Base-by-base conservation (phyloP, 352 stramenopile genomes). In the Aphanomyces stellatus region DNA sequence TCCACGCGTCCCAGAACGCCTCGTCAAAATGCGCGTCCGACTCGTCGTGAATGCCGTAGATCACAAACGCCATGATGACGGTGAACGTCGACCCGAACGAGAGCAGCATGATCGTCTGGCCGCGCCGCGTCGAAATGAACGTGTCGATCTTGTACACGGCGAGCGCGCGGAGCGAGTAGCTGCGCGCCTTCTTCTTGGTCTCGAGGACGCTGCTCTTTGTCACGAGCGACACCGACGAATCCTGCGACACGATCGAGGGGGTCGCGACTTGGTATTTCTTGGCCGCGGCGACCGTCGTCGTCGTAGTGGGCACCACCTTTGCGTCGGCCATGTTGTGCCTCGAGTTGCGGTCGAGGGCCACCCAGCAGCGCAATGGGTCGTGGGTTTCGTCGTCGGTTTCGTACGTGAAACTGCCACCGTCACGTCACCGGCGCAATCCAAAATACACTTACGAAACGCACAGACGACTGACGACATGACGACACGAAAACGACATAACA, bases 1-100 rank as follows among this genome's bases (percentile, higher is more conserved):
- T 91, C 80, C 79, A 91, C 4, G 79, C 65, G 31, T 88, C 65
- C 82, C 80, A 89, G 3, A 88, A 56, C 27, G 69, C 82, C 53
- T 90, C 77, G 2, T 41, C 13, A 11, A 88, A 84, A 6, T 41
- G n/a, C 13, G 55, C 28, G 8, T 37, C 27, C 4, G n/a, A 22
- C 0, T 37, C 65, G 15, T 73, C 77, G 8, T 78, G 68, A 0
- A 73, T 78, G 0, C 34, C 67, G 19, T 83, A 86, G 22, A 91
- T 53, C 1, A 87, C 62, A 7, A 75, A 74, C 0, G 74, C 79
- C 2, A 77, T 74, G 28, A 80, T 15, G 13, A 74, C 53, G 27
- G 85, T 81, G 2, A 91, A 46, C 10, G 79, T 43, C 2, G 81
- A n/a, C 1, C 80, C 82, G 0, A 86, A 34, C 15, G 76, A 40